Base-by-base conservation (phyloP, 2,329 filamentous ascomycete genomes). In the Fusarium continuum region DNA sequence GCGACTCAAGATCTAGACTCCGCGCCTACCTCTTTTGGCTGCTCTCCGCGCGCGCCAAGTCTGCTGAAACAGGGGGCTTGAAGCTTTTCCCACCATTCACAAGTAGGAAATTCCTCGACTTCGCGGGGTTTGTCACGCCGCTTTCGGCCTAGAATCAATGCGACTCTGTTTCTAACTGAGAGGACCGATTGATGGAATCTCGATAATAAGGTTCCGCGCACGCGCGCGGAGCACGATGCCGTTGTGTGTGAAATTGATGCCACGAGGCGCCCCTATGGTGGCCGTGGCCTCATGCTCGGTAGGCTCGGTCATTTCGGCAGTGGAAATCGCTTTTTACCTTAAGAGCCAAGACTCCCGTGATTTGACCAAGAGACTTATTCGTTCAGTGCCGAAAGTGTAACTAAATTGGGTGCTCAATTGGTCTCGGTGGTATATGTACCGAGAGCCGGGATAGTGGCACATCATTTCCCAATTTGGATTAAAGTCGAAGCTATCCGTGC, bases 61-160 rank as follows among this genome's bases (percentile, higher is more conserved):
- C 28, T n/a, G 17, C 17, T 49, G 39, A 34, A 45, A 55, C 60
- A 44, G 19, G 54, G n/a, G 49, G 28, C 58, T 6, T 8, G 4
- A 4, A n/a, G 20, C 13, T 44, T 67, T 68, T 66, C 58, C 61
- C 61, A 51, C 61, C 61, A 64, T 14, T 64, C 10, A 57, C 1
- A 25, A 16, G 10, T 2, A 10, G 25, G 10, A 17, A 22, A 20
- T 16, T 32, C 40, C 16, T 3, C 19, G 19, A 22, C 20, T 0
- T 3, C 4, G 4, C 35, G 35, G 22, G 50, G 50, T 43, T 26
- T 20, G 36, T 35, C 20, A 55, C 61, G 57, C 49, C 31, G 46
- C 20, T 45, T 35, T 34, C 29, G n/a, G 32, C 11, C 17, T 17
- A 17, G 34, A 36, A 32, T 32, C n/a, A 9, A 8, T 32, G 16